Evolutionary conservation across 164 flowering plant genomes (phyloP).

Genomic region (Magnolia kwangsiensis): DNA sequence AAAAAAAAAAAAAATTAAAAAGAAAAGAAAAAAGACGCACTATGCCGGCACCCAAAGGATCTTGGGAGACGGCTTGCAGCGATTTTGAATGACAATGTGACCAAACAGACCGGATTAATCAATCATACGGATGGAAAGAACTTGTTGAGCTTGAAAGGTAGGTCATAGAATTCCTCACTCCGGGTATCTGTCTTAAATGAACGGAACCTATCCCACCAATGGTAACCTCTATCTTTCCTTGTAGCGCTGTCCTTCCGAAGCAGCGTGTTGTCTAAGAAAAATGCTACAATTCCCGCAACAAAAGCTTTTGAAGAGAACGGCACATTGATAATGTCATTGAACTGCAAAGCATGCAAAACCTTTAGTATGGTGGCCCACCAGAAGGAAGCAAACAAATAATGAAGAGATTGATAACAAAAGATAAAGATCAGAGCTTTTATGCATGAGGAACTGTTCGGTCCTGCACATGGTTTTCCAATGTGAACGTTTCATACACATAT

Average conservation of each 20-base stretch:
- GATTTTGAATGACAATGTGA: no score
- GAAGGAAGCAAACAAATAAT: not conserved
- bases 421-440: not conserved
- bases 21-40: no score
- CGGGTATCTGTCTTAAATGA: slow-evolving; percentile 70
- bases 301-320: slow-evolving; percentile 83
- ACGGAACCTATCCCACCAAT: slow-evolving; percentile 93
- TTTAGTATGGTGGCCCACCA: no score
- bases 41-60: no score
- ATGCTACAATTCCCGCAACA: slow-evolving; percentile 77
- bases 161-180: slow-evolving; percentile 88
- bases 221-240: slow-evolving; percentile 89
- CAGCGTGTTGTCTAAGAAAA: slow-evolving; percentile 73
- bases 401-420: no score
- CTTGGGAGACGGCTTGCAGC: no score
- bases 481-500: not conserved
- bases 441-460: not conserved
- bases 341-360: slow-evolving; percentile 40
- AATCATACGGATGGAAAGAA: slow-evolving; percentile 85
- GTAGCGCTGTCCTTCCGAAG: slow-evolving; percentile 48
- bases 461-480: not conserved
- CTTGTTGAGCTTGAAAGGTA: slow-evolving; percentile 91
- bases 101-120: no score
- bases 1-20: no score
- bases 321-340: slow-evolving; percentile 88